Evolutionary conservation across 2,329 filamentous ascomycete genomes (phyloP).

Genomic region (Hypoxylon sp.): DNA sequence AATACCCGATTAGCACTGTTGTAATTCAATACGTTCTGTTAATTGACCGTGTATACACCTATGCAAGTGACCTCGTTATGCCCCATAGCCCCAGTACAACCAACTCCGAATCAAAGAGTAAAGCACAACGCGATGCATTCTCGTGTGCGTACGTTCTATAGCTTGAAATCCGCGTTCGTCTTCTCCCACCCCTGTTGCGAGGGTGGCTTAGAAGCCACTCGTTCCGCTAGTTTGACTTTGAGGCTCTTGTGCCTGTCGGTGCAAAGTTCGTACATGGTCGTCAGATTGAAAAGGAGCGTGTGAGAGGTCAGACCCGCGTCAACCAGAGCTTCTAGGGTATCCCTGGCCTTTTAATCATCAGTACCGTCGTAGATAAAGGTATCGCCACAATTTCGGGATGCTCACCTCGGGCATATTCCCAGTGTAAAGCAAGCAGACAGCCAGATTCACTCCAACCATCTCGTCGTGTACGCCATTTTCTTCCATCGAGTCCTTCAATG

Average conservation of each 20-base stretch:
- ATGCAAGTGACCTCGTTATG: neutral
- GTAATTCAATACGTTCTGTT: neutral
- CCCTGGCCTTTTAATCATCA: conserved; percentile 66
- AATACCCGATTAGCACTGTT: too few relatives aligned
- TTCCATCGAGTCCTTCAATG: conserved; percentile 60
- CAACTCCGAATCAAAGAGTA: neutral
- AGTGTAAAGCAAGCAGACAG: conserved; percentile 85
- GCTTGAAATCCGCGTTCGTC: conserved; percentile 79
- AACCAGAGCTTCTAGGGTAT: conserved; percentile 75
- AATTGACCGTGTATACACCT: neutral
- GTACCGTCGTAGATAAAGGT: conserved; percentile 15
- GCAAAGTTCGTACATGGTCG: conserved; percentile 91
- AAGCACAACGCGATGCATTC: neutral
- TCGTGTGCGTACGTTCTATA: conserved; percentile 58
- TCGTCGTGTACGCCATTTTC: conserved; percentile 64
- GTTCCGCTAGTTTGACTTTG: conserved; percentile 79
- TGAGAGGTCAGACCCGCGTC: conserved; percentile 75
- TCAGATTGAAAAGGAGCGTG: conserved; percentile 87
- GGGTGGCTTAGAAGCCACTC: conserved; percentile 70
- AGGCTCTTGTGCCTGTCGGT: conserved; percentile 78
- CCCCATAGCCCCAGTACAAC: neutral
- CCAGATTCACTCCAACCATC: conserved; percentile 84
- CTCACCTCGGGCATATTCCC: conserved; percentile 79
- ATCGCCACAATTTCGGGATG: conserved; percentile 7
- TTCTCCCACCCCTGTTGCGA: conserved; percentile 76